Evolutionary conservation across 129 eudicot species (phyloP).

Genomic region (Tanacetum coccineum): DNA sequence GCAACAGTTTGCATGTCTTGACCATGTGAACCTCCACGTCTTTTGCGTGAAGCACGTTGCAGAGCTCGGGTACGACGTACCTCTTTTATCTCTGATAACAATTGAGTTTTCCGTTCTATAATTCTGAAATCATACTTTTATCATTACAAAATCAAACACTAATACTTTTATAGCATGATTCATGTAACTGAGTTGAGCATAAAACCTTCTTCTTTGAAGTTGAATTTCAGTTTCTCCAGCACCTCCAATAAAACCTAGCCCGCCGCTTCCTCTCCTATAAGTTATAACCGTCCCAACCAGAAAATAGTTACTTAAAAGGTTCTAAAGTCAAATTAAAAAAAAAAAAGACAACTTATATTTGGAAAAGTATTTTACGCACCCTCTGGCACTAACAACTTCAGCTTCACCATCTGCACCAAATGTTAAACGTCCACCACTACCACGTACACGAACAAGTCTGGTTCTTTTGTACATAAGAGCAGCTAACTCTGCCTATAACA

Average conservation of each 20-base stretch:
- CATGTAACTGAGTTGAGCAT: not conserved
- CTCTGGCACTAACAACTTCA: slow-evolving; percentile 98
- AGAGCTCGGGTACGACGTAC: slow-evolving; percentile 95
- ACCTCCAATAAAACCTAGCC: slow-evolving; percentile 92
- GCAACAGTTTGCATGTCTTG: slow-evolving; percentile 85
- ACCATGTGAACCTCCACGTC: slow-evolving; percentile 57
- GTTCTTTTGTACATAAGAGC: slow-evolving; percentile 94
- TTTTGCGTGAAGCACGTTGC: slow-evolving; percentile 90
- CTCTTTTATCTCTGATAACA: slow-evolving; percentile 74
- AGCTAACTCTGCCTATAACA: slow-evolving; percentile 85
- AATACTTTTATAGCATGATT: not conserved
- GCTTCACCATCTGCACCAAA: slow-evolving; percentile 83
- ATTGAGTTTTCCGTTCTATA: slow-evolving; percentile 65
- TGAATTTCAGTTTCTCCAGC: slow-evolving; percentile 99
- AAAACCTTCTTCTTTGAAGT: slow-evolving; percentile 94
- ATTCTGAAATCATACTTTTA: slow-evolving; percentile 47
- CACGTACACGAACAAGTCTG: slow-evolving; percentile 94
- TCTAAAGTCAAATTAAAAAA: not conserved
- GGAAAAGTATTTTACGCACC: slow-evolving; percentile 37
- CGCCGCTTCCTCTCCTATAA: slow-evolving; percentile 97
- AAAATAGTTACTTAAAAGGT: not conserved
- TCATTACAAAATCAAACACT: not conserved
- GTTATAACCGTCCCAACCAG: slow-evolving; percentile 7
- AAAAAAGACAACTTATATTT: not conserved
- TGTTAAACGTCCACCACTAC: slow-evolving; percentile 68